Conservation (phyloP, 768 basidiomycete genomes). For the Xerocomus potaroensis region DNA sequence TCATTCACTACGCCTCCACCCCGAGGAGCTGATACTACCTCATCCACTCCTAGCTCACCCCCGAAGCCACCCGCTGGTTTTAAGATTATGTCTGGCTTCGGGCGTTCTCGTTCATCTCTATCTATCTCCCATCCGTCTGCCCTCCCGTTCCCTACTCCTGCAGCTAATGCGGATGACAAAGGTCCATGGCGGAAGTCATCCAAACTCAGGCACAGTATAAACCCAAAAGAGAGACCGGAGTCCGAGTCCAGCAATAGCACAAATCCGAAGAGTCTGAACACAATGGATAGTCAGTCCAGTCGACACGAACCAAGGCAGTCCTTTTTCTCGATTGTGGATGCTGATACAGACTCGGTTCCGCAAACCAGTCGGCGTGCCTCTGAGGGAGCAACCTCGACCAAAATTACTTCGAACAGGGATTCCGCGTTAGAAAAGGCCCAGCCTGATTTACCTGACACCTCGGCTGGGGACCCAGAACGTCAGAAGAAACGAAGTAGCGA, state of each 20-base stretch:
- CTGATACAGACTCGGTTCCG: conserved; percentile 22
- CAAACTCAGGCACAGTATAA: conserved; percentile 35
- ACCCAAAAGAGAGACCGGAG: conserved; percentile 44
- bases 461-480: conserved; percentile 14
- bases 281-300: conserved; percentile 44
- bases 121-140: conserved; percentile 36
- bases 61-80: conserved; percentile 54
- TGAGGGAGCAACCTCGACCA: conserved; percentile 21
- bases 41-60: conserved; percentile 25
- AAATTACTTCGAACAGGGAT: conserved; percentile 7
- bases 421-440: conserved; percentile 7
- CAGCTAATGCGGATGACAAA: conserved; percentile 20
- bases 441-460: conserved; percentile 8
- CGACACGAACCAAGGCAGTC: conserved; percentile 36
- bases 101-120: conserved; percentile 57
- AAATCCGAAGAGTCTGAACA: conserved; percentile 53
- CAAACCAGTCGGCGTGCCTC: conserved; percentile 11
- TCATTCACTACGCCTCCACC: conserved; percentile 46
- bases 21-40: conserved; percentile 44
- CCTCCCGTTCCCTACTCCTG: conserved; percentile 26
- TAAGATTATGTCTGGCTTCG: conserved; percentile 63
- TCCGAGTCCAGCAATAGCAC: conserved; percentile 62
- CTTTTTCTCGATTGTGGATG: conserved; percentile 30
- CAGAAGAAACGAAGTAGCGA: conserved; percentile 29
- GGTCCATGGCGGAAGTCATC: conserved; percentile 31